Percentiles rank a stretch among this genome's conserved stretches.
phyloP scores from a whole-genome alignment of 2,329 filamentous ascomycete genomes.

The Intubia oerlemansii region DNA sequence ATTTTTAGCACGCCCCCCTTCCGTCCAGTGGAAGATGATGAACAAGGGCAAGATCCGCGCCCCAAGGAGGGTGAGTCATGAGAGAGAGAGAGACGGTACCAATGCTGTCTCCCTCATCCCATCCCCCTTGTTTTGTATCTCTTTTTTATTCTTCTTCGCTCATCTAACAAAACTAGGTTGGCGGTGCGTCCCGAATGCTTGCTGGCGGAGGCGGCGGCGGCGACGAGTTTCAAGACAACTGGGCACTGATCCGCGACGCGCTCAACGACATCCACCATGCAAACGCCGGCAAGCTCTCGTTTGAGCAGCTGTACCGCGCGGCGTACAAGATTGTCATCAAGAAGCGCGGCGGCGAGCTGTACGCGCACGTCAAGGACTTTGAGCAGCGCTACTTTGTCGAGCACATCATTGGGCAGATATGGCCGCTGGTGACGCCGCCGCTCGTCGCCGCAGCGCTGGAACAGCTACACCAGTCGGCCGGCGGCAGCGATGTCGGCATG shows the following conservation, averaged over 20 bases:
- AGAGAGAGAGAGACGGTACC: too few species aligned
- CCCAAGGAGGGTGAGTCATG: slow-evolving; percentile 35
- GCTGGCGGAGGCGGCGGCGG: too few species aligned
- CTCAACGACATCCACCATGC: slow-evolving; percentile 79
- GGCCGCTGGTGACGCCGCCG: slow-evolving; percentile 46
- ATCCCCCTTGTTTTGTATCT: background rate
- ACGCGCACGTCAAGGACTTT: slow-evolving; percentile 58
- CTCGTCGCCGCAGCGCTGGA: slow-evolving; percentile 39
- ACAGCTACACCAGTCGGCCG: too few species aligned
- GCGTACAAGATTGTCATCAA: slow-evolving; percentile 86
- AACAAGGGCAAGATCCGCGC: slow-evolving; percentile 36
- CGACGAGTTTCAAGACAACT: slow-evolving; percentile 69
- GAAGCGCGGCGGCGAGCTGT: slow-evolving; percentile 66
- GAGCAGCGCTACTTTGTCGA: slow-evolving; percentile 63
- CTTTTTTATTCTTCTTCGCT: background rate
- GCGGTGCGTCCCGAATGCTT: too few species aligned
- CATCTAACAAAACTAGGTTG: too few species aligned
- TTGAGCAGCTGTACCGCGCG: slow-evolving; percentile 85
- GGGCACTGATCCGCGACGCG: slow-evolving; percentile 55
- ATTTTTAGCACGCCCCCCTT: too few species aligned
- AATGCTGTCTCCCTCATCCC: too few species aligned
- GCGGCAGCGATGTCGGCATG: too few species aligned
- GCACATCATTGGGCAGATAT: slow-evolving; percentile 51
- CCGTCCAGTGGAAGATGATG: too few species aligned
- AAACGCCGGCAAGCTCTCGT: slow-evolving; percentile 74